Evolutionary conservation across 2,329 filamentous ascomycete genomes (phyloP).

Genomic region (Aspergillus sp.): DNA sequence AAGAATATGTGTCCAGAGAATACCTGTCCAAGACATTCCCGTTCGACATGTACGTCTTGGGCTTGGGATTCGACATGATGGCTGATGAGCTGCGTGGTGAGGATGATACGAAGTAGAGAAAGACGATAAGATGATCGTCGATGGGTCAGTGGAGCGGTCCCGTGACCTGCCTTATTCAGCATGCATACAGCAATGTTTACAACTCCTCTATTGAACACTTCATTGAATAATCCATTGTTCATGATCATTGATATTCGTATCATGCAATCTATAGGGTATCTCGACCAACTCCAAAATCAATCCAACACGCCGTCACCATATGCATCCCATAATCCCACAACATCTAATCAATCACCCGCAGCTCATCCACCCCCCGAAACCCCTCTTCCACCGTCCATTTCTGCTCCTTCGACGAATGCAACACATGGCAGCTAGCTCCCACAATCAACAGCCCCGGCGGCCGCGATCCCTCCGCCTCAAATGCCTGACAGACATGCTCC

Average conservation of each 20-base stretch:
- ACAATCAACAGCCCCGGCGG: constrained; percentile 87
- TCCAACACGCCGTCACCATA: not conserved
- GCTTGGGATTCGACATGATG: constrained; percentile 32
- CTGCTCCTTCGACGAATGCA: constrained; percentile 59
- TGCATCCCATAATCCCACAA: not conserved
- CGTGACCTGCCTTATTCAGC: constrained; percentile 9
- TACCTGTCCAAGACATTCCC: constrained; percentile 39
- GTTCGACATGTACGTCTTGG: constrained; percentile 38
- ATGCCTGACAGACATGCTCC: constrained; percentile 71
- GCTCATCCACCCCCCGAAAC: constrained; percentile 67
- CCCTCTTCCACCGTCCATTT: constrained; percentile 87
- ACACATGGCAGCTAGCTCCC: constrained; percentile 75
- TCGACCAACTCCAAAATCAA: constrained; percentile 7
- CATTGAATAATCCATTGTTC: not conserved
- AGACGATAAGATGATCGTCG: not conserved
- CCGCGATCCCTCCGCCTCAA: constrained; percentile 83
- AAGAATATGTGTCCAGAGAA: not conserved
- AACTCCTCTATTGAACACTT: not conserved
- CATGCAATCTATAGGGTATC: constrained; percentile 9
- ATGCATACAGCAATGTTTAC: not conserved
- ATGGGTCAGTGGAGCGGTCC: constrained; percentile 5
- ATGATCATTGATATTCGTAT: not conserved
- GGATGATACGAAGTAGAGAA: not conserved
- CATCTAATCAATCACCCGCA: constrained; percentile 23
- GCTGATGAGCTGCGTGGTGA: not conserved